Evolutionary conservation across 441 rosid species (phyloP), one percentile per base, ranked within the genome.

Genomic region (Bruguiera hainesii): DNA sequence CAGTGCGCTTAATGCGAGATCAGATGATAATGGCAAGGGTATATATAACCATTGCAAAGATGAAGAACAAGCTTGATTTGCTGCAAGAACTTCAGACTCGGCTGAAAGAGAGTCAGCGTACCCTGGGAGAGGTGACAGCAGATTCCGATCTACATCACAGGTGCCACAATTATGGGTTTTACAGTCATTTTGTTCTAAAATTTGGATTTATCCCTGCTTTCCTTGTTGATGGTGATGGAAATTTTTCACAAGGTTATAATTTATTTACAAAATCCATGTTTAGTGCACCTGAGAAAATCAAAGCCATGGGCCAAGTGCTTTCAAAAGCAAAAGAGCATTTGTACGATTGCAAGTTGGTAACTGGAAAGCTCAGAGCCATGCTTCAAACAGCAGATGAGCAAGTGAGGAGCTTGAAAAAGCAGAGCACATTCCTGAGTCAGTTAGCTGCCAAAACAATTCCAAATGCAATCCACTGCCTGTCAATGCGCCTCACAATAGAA

Each of bases 401-500:
- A 87, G 99, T 95, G 48, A 83, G 99, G 85, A 88, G 95, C 78
- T 88, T 92, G 71, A 95, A 92, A 81, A 95, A 93, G 76, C 98
- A 95, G 87, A 92, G 99, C 88, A 87, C 96, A 29, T 95, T 95
- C 75, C 84, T 95, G 65, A 92, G 98, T 85, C 98, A 95, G 85
- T 76, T 95, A 77, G 98, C 98, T n/a, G 98, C 98, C 56, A 94
- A 94, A 77, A 94, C 98, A 15, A 83, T 94, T 71, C 98, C 98
- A 20, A 88, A 89, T 82, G 92, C 84, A 62, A 94, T 94, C 71
- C 98, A 94, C 79, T 94, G 98, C 80, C 64, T 94, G 67, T 89
- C 98, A 0, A 82, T 94, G 97, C 97, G 97, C 69, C 80, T 94
- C 71, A 94, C 98, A 58, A 95, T 95, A 26, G 97, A 90, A 31